These are phyloP conservation scores for Toxoplasma gondii DNA, from an alignment of 169 alveolate genomes.

Conservation along the genomic window DNA sequence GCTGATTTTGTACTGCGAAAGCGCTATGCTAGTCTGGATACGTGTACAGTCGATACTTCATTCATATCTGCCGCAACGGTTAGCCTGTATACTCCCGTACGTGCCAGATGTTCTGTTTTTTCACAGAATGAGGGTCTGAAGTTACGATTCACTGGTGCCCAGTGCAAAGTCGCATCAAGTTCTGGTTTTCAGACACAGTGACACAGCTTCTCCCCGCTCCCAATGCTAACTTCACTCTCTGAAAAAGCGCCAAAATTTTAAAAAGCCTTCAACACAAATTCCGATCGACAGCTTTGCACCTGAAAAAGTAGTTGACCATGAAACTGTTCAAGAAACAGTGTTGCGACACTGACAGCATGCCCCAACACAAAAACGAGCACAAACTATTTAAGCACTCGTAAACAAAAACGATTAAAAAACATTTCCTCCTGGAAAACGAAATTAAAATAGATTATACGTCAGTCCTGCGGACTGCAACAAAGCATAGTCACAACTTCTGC, in stretches of 20 bases:
- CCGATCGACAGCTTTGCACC: neutral
- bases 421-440: neutral
- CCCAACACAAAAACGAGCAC: neutral
- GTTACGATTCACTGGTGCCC: too few species aligned
- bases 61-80: too few species aligned
- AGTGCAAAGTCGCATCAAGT: too few species aligned
- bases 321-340: neutral
- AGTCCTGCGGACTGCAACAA: neutral
- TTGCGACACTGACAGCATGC: neutral
- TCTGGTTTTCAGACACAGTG: neutral
- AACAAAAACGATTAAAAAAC: too few species aligned
- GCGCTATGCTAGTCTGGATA: too few species aligned
- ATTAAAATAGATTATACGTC: too few species aligned
- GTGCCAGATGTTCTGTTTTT: too few species aligned
- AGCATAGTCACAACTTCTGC: neutral
- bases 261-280: neutral
- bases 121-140: too few species aligned
- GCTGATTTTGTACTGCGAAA: too few species aligned
- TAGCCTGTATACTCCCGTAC: too few species aligned
- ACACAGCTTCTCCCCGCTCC: neutral
- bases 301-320: neutral
- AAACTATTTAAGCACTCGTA: neutral
- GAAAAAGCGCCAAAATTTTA: neutral
- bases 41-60: too few species aligned
- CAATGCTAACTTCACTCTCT: neutral